These are phyloP conservation scores for Podaxis sp. DNA, from an alignment of 768 basidiomycete species.

Conservation along the genomic window DNA sequence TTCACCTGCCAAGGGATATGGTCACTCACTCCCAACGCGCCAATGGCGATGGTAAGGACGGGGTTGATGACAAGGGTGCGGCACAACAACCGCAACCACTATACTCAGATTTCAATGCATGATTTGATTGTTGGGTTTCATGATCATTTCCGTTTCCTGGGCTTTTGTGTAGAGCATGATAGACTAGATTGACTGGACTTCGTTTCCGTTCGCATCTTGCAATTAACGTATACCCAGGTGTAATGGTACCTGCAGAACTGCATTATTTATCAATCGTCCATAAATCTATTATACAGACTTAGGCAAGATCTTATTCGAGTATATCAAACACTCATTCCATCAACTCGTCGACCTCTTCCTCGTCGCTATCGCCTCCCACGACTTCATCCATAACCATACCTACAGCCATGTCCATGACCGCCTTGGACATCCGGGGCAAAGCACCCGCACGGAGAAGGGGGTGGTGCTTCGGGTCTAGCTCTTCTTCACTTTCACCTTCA, in stretches of 20 bases:
- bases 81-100: not conserved
- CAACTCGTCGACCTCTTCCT: slow-evolving; percentile 53
- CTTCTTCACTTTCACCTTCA: slow-evolving; percentile 37
- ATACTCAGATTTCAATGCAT: slow-evolving; percentile 4
- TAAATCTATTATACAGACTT: not conserved
- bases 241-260: not conserved
- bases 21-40: slow-evolving; percentile 11
- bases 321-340: slow-evolving; percentile 27
- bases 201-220: not conserved
- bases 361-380: slow-evolving; percentile 34
- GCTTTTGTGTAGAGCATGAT: not conserved
- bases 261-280: not conserved
- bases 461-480: slow-evolving; percentile 55
- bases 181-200: not conserved
- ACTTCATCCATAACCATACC: slow-evolving; percentile 60
- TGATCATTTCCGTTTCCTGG: not conserved
- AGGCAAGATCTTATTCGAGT: not conserved
- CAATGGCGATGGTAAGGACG: not conserved
- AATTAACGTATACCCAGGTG: not conserved
- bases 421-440: slow-evolving; percentile 67
- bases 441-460: slow-evolving; percentile 66
- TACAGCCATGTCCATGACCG: slow-evolving; percentile 63
- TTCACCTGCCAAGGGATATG: slow-evolving; percentile 38
- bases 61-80: not conserved
- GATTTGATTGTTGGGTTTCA: not conserved